These are phyloP conservation scores for Penicillium sp. DNA, from an alignment of 2,329 filamentous ascomycete genomes.

Conservation along the genomic window DNA sequence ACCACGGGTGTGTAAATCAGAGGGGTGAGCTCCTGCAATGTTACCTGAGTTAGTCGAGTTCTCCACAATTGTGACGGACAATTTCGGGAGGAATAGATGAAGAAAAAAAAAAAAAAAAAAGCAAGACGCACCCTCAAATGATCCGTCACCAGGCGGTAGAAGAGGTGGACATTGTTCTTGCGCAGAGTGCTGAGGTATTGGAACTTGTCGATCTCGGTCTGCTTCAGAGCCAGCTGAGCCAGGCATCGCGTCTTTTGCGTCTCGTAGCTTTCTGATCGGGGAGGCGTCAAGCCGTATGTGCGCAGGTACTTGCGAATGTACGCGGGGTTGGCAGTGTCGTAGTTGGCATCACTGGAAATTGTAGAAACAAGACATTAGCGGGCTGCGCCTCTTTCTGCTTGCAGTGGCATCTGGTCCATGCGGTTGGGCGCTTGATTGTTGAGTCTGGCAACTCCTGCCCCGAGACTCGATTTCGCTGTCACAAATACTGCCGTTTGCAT, in stretches of 20 bases:
- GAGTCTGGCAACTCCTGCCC: no score
- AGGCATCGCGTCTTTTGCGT: conserved; percentile 46
- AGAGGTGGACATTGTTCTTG: conserved; percentile 49
- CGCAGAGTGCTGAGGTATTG: conserved; percentile 46
- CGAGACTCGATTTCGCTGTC: no score
- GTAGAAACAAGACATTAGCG: conserved; percentile 4
- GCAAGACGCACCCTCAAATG: conserved; percentile 37
- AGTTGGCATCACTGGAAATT: conserved; percentile 37
- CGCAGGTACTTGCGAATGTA: conserved; percentile 48
- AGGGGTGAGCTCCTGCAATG: conserved; percentile 41
- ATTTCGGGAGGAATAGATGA: no score
- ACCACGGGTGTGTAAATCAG: conserved; percentile 53
- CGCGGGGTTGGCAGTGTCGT: conserved; percentile 45
- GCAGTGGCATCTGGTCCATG: no score
- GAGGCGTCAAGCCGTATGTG: conserved; percentile 47
- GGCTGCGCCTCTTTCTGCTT: background rate
- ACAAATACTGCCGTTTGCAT: no score
- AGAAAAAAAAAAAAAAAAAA: no score
- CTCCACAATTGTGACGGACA: no score
- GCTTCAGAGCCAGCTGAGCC: conserved; percentile 44
- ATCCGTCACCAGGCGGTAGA: conserved; percentile 46
- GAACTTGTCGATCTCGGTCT: conserved; percentile 45
- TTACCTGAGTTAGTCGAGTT: background rate
- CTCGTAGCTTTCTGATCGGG: conserved; percentile 45
- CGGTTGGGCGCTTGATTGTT: no score